These are phyloP conservation scores for Conoideocrella luteorostrata DNA, from an alignment of 2,329 filamentous ascomycete species.

Conservation along the genomic window DNA sequence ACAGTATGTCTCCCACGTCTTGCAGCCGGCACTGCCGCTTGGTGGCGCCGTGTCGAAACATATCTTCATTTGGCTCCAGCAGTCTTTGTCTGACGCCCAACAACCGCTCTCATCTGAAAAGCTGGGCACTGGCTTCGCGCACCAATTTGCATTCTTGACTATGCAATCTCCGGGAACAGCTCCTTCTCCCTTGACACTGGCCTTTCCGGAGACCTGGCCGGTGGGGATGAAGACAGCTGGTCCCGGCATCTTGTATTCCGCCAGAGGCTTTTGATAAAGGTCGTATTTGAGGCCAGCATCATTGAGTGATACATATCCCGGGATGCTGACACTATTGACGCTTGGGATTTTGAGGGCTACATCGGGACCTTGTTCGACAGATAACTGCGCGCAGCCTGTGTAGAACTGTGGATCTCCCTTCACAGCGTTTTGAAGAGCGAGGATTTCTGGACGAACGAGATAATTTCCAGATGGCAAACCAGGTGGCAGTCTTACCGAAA, in stretches of 20 bases:
- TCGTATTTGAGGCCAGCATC: slow-evolving; percentile 56
- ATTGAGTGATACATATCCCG: slow-evolving; percentile 52
- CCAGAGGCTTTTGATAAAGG: slow-evolving; percentile 46
- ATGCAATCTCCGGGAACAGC: slow-evolving; percentile 50
- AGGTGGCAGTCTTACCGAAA: slow-evolving; percentile 55
- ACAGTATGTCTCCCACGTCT: slow-evolving; percentile 59
- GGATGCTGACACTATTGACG: slow-evolving; percentile 47
- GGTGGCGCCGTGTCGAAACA: slow-evolving; percentile 56
- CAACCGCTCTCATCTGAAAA: slow-evolving; percentile 53
- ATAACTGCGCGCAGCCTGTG: slow-evolving; percentile 65
- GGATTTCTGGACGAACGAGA: slow-evolving; percentile 63
- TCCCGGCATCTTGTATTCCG: slow-evolving; percentile 49
- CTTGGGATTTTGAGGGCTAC: slow-evolving; percentile 33
- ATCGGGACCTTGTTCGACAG: slow-evolving; percentile 42
- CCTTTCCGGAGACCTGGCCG: slow-evolving; percentile 9
- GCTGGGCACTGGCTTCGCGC: slow-evolving; percentile 51
- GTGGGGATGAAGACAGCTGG: slow-evolving; percentile 44
- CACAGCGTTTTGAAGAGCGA: slow-evolving; percentile 60
- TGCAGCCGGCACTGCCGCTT: slow-evolving; percentile 54
- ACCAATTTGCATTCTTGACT: slow-evolving; percentile 67
- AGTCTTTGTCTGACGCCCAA: slow-evolving; percentile 49
- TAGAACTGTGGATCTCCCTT: slow-evolving; percentile 65
- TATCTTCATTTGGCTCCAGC: slow-evolving; percentile 51
- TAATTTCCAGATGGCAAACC: slow-evolving; percentile 61
- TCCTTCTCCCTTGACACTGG: slow-evolving; percentile 30